Evolutionary conservation across 1,284 basidiomycete genomes (phyloP), one percentile per base, ranked within the genome.

Genomic region (Sparassis latifolia): DNA sequence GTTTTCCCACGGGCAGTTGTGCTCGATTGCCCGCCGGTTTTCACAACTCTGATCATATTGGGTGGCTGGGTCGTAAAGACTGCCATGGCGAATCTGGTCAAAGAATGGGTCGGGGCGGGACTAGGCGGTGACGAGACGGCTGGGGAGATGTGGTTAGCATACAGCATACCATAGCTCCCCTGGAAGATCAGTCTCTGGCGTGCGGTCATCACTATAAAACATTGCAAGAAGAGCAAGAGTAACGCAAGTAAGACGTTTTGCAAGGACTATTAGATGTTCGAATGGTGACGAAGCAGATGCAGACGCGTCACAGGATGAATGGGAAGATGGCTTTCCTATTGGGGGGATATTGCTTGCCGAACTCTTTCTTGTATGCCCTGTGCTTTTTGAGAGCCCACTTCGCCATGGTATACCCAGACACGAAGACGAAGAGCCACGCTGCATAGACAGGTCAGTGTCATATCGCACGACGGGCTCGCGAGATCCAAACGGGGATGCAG

Each of bases 321-420:
- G 92, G 93, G 63, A 94, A 77, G 70, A 96, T 86, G 44, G 82
- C 84, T 69, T 86, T 92, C 66, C 92, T 77, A 44, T 68, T 68
- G 53, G 73, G 76, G 0, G 92, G 92, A 64, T 92, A 95, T 55
- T 87, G 81, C 59, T 82, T 84, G 38, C 92, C 91, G 62, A 97
- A 97, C 69, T 98, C 95, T 65, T 87, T 92, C 76, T 86, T 92
- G 74, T 99, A 99, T 53, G 79, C 79, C 54, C 72, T 75, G 66
- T 97, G 94, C 74, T 97, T 99, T 76, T 95, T 94, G 43, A 81
- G 63, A 9, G 96, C 94, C 97, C 96, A 99, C 9, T 81, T 60
- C 29, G 76, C 73, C 93, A 98, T 98, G 60, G 87, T 86, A 39
- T 62, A 80, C 0, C 77, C 74, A 2, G 81, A 79, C 46, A 92